Percentiles rank a stretch among this genome's conserved stretches.
These are phyloP conservation scores for Phytomonas francai DNA, from an alignment of 208 protist genomes.

Conservation along the genomic window DNA sequence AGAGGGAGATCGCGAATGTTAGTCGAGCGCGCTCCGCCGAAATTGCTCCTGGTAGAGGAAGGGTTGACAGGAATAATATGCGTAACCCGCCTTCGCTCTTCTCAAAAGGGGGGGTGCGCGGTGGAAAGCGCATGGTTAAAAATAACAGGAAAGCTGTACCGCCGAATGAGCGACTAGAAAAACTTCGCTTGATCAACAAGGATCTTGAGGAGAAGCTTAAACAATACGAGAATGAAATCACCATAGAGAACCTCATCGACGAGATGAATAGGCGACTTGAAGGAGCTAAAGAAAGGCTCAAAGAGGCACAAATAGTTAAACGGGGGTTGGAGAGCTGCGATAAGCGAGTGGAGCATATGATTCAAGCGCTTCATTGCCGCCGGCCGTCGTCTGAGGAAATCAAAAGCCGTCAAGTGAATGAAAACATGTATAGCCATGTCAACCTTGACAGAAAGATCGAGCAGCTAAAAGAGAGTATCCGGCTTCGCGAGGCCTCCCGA, in stretches of 20 bases:
- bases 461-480: constrained; percentile 27
- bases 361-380: constrained; percentile 38
- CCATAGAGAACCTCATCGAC: constrained; percentile 12
- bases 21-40: neutral
- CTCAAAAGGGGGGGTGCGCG: neutral
- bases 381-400: constrained; percentile 28
- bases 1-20: neutral
- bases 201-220: constrained; percentile 21
- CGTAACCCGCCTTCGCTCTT: neutral
- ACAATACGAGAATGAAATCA: constrained; percentile 20
- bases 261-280: constrained; percentile 18
- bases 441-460: constrained; percentile 30
- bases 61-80: neutral
- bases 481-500: constrained; percentile 17
- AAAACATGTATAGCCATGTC: constrained; percentile 57
- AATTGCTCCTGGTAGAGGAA: neutral
- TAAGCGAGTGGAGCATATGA: constrained; percentile 53
- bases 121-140: constrained; percentile 1
- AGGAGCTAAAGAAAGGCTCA: constrained; percentile 39
- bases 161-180: constrained; percentile 12
- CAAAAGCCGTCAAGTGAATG: constrained; percentile 44
- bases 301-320: constrained; percentile 17
- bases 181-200: constrained; percentile 24
- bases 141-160: constrained; percentile 12
- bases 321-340: constrained; percentile 23